Conservation (phyloP, 2,329 filamentous ascomycete genomes). For the Albophoma yamanashiensis region DNA sequence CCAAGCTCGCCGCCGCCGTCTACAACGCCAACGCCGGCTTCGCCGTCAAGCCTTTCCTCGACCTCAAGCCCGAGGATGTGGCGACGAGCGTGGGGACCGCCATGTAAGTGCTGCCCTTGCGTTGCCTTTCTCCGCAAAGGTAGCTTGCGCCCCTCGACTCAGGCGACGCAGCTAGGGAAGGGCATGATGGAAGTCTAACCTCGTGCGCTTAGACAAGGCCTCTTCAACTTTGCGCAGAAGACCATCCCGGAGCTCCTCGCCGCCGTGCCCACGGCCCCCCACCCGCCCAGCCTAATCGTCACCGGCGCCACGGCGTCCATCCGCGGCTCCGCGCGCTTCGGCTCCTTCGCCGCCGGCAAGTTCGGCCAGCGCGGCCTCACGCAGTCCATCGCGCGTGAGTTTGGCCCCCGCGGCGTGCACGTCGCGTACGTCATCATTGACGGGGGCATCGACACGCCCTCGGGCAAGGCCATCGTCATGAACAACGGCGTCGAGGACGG, state of each 20-base stretch:
- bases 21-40: constrained; percentile 55
- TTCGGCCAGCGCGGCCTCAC: constrained; percentile 66
- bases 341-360: constrained; percentile 67
- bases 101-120: constrained; percentile 28
- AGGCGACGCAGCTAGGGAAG: too few species aligned
- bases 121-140: not conserved
- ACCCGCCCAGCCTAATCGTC: constrained; percentile 73
- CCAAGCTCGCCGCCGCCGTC: constrained; percentile 51
- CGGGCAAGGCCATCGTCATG: constrained; percentile 42
- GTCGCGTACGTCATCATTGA: constrained; percentile 77
- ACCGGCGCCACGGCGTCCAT: constrained; percentile 78
- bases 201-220: constrained; percentile 41
- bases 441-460: constrained; percentile 72
- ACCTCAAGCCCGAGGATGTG: constrained; percentile 39
- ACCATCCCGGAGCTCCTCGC: constrained; percentile 61
- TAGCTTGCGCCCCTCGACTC: too few species aligned
- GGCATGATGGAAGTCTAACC: not conserved
- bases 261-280: constrained; percentile 36
- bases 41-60: constrained; percentile 45
- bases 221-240: constrained; percentile 66
- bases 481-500: constrained; percentile 38
- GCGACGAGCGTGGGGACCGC: constrained; percentile 33
- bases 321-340: constrained; percentile 58
- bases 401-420: constrained; percentile 74
- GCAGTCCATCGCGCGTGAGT: constrained; percentile 72